Percentiles rank a stretch among this genome's conserved stretches.
Evolutionary conservation across 495 filamentous ascomycete genomes (phyloP).

Genomic region (Trichoderma parareesei): DNA sequence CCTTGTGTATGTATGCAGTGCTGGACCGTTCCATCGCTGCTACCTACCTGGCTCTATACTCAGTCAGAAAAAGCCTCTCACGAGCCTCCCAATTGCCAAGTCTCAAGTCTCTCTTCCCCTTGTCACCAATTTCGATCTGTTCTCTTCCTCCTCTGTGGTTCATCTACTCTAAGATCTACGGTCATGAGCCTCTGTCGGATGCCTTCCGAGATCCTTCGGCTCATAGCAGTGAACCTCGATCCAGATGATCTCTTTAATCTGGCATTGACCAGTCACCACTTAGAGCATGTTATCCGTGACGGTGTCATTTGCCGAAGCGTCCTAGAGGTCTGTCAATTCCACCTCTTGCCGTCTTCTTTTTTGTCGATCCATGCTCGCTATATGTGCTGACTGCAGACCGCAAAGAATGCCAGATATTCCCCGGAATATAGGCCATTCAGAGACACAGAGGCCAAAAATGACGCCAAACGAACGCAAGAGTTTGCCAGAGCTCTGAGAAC

Average conservation of each 20-base stretch:
- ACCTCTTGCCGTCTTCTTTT: conserved; percentile 8
- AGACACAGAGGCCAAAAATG: too few species aligned
- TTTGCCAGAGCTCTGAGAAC: conserved; percentile 51
- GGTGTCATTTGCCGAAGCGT: conserved; percentile 53
- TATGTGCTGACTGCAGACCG: conserved; percentile 16
- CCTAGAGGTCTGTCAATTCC: conserved; percentile 43
- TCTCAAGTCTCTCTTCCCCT: too few species aligned
- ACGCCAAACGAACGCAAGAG: conserved; percentile 36
- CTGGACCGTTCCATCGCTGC: too few species aligned
- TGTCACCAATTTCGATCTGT: neutral
- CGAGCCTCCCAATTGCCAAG: too few species aligned
- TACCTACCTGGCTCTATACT: too few species aligned
- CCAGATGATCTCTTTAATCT: conserved; percentile 44
- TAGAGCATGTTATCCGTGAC: conserved; percentile 48
- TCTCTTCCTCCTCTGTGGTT: too few species aligned
- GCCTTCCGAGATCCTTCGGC: conserved; percentile 57
- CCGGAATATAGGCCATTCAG: conserved; percentile 31
- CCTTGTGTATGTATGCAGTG: too few species aligned
- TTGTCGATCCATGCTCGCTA: neutral
- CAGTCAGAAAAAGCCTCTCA: too few species aligned
- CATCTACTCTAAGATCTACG: too few species aligned
- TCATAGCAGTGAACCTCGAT: conserved; percentile 47
- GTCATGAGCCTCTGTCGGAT: conserved; percentile 28
- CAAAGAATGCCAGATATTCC: conserved; percentile 41
- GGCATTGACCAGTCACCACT: conserved; percentile 41